These are phyloP conservation scores for Trichosporon ovoides DNA, from an alignment of 1,284 basidiomycete genomes.

Conservation along the genomic window DNA sequence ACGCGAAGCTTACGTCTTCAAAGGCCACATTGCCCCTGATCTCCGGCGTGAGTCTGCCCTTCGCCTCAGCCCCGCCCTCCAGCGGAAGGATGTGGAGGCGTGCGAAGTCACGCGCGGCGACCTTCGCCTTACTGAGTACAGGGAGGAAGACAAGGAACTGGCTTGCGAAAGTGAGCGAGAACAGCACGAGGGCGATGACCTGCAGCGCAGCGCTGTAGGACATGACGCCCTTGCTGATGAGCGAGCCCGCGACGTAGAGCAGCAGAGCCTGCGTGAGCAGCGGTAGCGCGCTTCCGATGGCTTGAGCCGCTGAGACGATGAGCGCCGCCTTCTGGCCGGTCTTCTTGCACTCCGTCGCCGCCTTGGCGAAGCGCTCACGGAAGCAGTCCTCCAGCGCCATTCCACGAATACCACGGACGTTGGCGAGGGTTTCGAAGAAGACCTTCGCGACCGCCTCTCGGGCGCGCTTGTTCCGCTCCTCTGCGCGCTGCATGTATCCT, in stretches of 20 bases:
- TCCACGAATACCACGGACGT: constrained; percentile 77
- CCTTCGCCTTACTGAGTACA: constrained; percentile 68
- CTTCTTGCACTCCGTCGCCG: constrained; percentile 59
- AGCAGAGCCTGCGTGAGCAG: constrained; percentile 80
- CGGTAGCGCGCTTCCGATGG: constrained; percentile 72
- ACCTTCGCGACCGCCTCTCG: constrained; percentile 77
- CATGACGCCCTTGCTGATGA: constrained; percentile 75
- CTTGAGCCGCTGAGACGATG: constrained; percentile 75
- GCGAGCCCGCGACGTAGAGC: constrained; percentile 80
- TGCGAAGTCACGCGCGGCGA: constrained; percentile 73
- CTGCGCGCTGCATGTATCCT: constrained; percentile 51
- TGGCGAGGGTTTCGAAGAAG: constrained; percentile 81
- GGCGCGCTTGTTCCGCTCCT: constrained; percentile 72
- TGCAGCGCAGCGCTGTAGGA: constrained; percentile 81
- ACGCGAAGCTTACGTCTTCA: constrained; percentile 68
- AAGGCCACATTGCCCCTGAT: constrained; percentile 65
- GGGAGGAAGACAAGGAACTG: constrained; percentile 84
- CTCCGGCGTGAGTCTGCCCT: constrained; percentile 61
- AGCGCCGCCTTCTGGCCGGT: constrained; percentile 73
- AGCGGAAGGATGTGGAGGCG: constrained; percentile 61
- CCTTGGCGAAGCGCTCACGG: constrained; percentile 59
- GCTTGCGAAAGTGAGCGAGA: constrained; percentile 84
- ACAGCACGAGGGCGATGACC: constrained; percentile 85
- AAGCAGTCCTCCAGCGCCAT: constrained; percentile 84
- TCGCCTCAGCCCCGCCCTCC: constrained; percentile 58